Base-by-base conservation (phyloP, 352 stramenopile genomes). In the Globisporangium recalcitrans region DNA sequence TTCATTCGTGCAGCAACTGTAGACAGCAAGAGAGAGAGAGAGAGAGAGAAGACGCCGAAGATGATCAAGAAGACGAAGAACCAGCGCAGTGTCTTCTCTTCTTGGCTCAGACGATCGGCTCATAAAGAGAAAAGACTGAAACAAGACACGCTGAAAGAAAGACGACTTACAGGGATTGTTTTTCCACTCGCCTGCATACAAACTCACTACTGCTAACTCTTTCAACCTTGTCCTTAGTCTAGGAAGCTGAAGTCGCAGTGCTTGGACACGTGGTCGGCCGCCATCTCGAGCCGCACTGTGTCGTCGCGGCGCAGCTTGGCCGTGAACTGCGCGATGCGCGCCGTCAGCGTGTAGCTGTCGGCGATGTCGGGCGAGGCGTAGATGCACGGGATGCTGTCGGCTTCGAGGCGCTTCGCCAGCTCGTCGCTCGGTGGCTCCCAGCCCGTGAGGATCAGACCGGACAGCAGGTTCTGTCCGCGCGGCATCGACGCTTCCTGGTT, bases 271-370 rank as follows among this genome's bases (percentile, higher is more conserved):
- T 95, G 85, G 27, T 91, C 76, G 1, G 85, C 80, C 14, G 85
- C 85, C 75, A 92, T 73, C 34, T 95, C 72, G 66, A 95, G 73
- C 52, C 85, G 81, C 56, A 75, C 72, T 10, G 76, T 74, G 68
- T 95, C 85, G 52, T 95, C 81, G 14, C 73, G 78, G 58, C 83
- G 84, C 29, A 93, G 73, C 64, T 95, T 95, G 61, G 85, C 85
- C 48, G 83, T 93, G 69, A 95, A 95, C 52, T 83, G 72, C 16
- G 85, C 69, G 53, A 95, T 69, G n/a, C 75, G 78, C 31, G 85
- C 84, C 51, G 83, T 93, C 42, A 95, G 76, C 48, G 82, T 92
- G 76, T 93, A 95, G 79, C 85, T 95, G 70, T 95, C 85, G 42
- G 83, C 85, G 63, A 86, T 88, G 53, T 88, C 75, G 3, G 85